Percentiles rank a stretch among this genome's conserved stretches.
Conservation (phyloP, 306 rosid species). For the Comarum palustre region DNA sequence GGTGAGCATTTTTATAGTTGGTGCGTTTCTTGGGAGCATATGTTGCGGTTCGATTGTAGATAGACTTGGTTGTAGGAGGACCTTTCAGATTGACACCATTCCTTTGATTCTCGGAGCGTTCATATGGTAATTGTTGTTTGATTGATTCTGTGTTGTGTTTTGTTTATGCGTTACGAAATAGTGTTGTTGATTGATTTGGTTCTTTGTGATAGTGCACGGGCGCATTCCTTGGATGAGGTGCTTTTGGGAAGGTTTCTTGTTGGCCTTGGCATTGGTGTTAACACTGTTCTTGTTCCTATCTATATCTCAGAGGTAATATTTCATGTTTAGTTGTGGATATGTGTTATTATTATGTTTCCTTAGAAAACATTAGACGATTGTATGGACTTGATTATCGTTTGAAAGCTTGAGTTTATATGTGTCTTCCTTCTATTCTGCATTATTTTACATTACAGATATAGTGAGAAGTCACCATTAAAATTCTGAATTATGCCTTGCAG, state of each 20-base stretch:
- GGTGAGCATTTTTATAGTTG: slow-evolving; percentile 82
- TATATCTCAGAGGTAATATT: slow-evolving; percentile 75
- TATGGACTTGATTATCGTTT: neutral
- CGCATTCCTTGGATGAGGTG: slow-evolving; percentile 67
- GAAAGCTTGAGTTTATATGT: neutral
- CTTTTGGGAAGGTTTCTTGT: slow-evolving; percentile 92
- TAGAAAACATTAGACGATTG: neutral
- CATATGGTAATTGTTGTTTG: slow-evolving; percentile 43
- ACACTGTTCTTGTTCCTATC: slow-evolving; percentile 81
- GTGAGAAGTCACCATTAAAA: slow-evolving; percentile 13
- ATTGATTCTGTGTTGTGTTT: neutral
- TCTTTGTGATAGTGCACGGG: slow-evolving; percentile 65
- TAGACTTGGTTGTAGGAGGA: slow-evolving; percentile 76
- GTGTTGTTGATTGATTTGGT: slow-evolving; percentile 20
- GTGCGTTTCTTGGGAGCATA: slow-evolving; percentile 85
- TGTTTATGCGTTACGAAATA: neutral
- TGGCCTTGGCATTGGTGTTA: slow-evolving; percentile 92
- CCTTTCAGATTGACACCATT: slow-evolving; percentile 65
- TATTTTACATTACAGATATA: neutral
- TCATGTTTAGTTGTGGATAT: neutral
- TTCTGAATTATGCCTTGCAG: slow-evolving; percentile 36
- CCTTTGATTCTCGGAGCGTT: slow-evolving; percentile 82
- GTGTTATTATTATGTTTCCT: neutral
- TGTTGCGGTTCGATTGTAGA: slow-evolving; percentile 68
- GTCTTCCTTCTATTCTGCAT: slow-evolving; percentile 7